Evolutionary conservation across 2,329 filamentous ascomycete species (phyloP), one percentile per base, ranked within the genome.

Genomic region (Talaromyces marneffei): DNA sequence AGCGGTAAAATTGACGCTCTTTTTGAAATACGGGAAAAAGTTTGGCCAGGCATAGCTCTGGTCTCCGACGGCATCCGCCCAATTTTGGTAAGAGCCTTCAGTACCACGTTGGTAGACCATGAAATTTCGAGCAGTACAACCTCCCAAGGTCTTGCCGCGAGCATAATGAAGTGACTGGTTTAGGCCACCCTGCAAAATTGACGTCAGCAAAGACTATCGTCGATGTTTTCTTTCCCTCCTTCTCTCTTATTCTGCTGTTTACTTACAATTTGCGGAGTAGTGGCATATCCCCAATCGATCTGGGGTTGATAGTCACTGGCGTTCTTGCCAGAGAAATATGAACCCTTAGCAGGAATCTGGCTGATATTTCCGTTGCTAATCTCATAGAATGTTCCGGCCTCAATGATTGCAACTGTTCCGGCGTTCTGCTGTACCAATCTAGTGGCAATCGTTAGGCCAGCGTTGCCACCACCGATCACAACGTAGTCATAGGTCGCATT

Each of bases 41-140:
- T 69, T 67, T 7, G 72, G 67, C 27, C 69, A 76, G 1, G 60
- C 62, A 37, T 74, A 77, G 56, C 67, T 71, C 18, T 69, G 54
- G 55, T 77, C 74, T 4, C 66, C 71, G 4, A 76, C 73, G 37
- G 68, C 64, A 52, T 76, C 67, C 0, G 74, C 74, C 75, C 75
- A 77, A 40, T 57, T 60, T 59, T 72, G 66, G 57, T 72, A 68
- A 10, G 69, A 67, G 6, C 65, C 71, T 5, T 42, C 18, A 23
- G 18, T 42, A 9, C 40, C 40, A 23, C 40, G 40, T 23, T 42
- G 40, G 10, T 42, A 42, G 18, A 42, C 18, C 40, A 42, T 42
- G 40, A 20, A 42, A 8, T 42, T 42, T 42, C 54, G 46, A 62
- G 66, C 25, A 68, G 39, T 37, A 9, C 27, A 33, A 16, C 62